Evolutionary conservation across 495 filamentous ascomycete genomes (phyloP).

Genomic region (Aspergillus bertholletiae): DNA sequence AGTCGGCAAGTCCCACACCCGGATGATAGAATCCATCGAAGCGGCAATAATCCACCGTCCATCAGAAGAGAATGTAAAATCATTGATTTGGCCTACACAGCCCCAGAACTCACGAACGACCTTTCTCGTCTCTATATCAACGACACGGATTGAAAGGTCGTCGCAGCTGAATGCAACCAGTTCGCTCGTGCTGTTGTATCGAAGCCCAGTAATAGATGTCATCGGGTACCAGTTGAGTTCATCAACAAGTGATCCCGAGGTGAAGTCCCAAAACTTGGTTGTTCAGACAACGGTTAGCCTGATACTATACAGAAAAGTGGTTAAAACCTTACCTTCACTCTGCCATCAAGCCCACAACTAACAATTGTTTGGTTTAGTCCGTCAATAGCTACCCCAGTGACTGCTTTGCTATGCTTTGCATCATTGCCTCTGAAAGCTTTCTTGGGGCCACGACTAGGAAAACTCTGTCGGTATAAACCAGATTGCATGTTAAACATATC

Average conservation of each 20-base stretch:
- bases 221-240: slow-evolving; percentile 84
- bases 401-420: slow-evolving; percentile 72
- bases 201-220: slow-evolving; percentile 69
- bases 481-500: slow-evolving; percentile 98
- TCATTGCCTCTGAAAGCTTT: slow-evolving; percentile 38
- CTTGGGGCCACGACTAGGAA: slow-evolving; percentile 66
- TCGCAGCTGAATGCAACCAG: slow-evolving; percentile 87
- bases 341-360: slow-evolving; percentile 88
- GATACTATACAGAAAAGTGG: background rate
- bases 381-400: slow-evolving; percentile 84
- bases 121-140: slow-evolving; percentile 87
- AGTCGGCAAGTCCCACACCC: slow-evolving; percentile 94
- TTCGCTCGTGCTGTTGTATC: slow-evolving; percentile 76
- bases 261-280: slow-evolving; percentile 83
- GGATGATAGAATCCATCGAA: slow-evolving; percentile 74
- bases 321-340: slow-evolving; percentile 60
- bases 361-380: slow-evolving; percentile 77
- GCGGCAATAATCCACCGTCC: slow-evolving; percentile 91
- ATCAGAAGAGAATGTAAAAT: slow-evolving; percentile 89
- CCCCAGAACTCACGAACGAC: slow-evolving; percentile 93
- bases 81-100: slow-evolving; percentile 72
- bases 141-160: slow-evolving; percentile 80
- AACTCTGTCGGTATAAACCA: slow-evolving; percentile 77
- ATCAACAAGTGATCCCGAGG: slow-evolving; percentile 68
- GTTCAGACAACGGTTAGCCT: background rate